These are phyloP conservation scores for Pythium periplocum DNA, from an alignment of 352 stramenopile species.

Conservation along the genomic window DNA sequence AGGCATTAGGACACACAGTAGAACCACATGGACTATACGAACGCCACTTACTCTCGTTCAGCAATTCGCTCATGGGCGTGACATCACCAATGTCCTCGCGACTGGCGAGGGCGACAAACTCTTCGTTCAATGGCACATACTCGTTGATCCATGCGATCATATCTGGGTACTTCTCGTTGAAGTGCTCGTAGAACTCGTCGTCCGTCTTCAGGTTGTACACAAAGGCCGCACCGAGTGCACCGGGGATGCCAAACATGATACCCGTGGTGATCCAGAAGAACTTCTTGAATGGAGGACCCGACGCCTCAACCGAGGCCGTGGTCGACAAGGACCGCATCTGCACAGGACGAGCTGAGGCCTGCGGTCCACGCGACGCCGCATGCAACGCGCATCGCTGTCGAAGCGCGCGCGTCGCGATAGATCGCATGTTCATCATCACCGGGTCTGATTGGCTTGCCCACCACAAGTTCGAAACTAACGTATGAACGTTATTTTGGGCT, in stretches of 20 bases:
- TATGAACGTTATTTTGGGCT: too few species aligned
- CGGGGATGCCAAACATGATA: slow-evolving; percentile 75
- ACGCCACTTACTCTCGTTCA: slow-evolving; percentile 54
- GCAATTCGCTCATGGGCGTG: slow-evolving; percentile 39
- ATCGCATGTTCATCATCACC: too few species aligned
- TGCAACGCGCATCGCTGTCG: too few species aligned
- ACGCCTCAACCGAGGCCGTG: not conserved
- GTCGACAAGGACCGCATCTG: too few species aligned
- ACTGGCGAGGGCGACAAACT: slow-evolving; percentile 27
- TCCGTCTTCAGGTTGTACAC: slow-evolving; percentile 83
- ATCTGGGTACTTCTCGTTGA: slow-evolving; percentile 78
- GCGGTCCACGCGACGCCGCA: too few species aligned
- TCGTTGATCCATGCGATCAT: slow-evolving; percentile 60
- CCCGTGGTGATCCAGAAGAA: slow-evolving; percentile 74
- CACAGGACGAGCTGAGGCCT: too few species aligned
- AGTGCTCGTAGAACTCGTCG: slow-evolving; percentile 81
- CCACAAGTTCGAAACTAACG: too few species aligned
- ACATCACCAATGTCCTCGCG: slow-evolving; percentile 71
- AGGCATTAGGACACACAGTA: not conserved
- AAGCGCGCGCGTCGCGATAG: too few species aligned
- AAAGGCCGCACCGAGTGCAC: slow-evolving; percentile 53
- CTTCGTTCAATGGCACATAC: slow-evolving; percentile 58
- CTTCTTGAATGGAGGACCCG: slow-evolving; percentile 51
- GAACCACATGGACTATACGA: not conserved
- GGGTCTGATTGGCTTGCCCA: too few species aligned